These are phyloP conservation scores for Candida schatavii DNA, from an alignment of 805 yeast genomes.

Conservation along the genomic window DNA sequence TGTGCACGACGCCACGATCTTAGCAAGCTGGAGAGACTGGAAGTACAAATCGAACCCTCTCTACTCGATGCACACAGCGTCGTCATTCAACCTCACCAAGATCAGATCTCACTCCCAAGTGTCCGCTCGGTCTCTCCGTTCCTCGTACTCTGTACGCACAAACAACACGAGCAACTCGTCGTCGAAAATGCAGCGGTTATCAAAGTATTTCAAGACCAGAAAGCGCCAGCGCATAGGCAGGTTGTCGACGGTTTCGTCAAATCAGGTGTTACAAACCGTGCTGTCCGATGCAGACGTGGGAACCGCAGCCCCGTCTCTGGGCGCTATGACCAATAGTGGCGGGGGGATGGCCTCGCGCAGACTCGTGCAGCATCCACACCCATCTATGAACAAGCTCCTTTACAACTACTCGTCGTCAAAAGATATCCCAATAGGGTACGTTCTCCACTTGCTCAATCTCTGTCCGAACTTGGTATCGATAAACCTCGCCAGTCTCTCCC, in stretches of 20 bases:
- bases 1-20: neutral
- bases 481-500: constrained; percentile 58
- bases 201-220: constrained; percentile 18
- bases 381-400: constrained; percentile 58
- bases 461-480: constrained; percentile 60
- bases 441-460: constrained; percentile 63
- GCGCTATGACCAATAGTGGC: neutral
- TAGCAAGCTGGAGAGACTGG: constrained; percentile 93
- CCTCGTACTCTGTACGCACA: constrained; percentile 9
- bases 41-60: constrained; percentile 71
- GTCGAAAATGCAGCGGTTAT: constrained; percentile 13
- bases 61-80: constrained; percentile 24
- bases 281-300: neutral
- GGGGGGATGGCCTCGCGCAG: neutral
- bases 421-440: constrained; percentile 77
- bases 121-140: constrained; percentile 11
- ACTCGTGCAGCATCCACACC: constrained; percentile 46
- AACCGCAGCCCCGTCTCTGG: constrained; percentile 2
- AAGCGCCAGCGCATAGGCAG: constrained; percentile 12
- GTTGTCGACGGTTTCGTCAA: neutral
- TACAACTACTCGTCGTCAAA: constrained; percentile 61
- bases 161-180: constrained; percentile 17
- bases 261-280: neutral
- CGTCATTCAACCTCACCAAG: constrained; percentile 13
- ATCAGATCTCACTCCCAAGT: constrained; percentile 9